Base-by-base conservation (phyloP, 2,329 filamentous ascomycete species). In the Scorias spongiosa region DNA sequence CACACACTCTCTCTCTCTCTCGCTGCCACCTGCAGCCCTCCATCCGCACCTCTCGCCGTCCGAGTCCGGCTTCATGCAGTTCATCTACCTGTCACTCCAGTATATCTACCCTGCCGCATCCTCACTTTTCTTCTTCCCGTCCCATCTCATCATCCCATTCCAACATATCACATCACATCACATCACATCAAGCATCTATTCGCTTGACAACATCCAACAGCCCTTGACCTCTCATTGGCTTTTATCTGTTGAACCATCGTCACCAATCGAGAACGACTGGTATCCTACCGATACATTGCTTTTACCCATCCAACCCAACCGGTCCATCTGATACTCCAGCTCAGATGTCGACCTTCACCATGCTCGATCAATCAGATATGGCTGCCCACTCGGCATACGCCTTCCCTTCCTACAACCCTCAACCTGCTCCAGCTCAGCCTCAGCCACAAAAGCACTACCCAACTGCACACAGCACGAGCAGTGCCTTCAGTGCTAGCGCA, bases 401-500 rank as follows among this genome's bases (percentile, higher is more conserved):
- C 55, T 67, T 65, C 51, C 56, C 61, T 46, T 49, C 50, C 20
- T 57, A 57, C 42, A 44, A 55, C 54, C 60, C 53, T 48, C 63
- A 48, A 51, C 60, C 61, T 57, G 61, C 55, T 54, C 32, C 32
- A 12, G 20, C 20, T 26, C 20, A 26, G 20, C 4, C 20, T 7
- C 32, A 63, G 49, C 58, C 66, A 47, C 71, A 79, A 42, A 77
- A 81, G 62, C 56, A 60, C 26, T 80, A 85, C 59, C 80, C 81
- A 56, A 72, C 77, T 36, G 74, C 69, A 51, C 80, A 86, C 60
- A 81, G 80, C 61, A 93, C 84, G 49, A 94, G 86, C 69, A 94
- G 86, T 67, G 89, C 89, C 55, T 94, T 93, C 71, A 93, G 85
- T 67, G 83, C 82, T 57, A 93, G 86, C 51, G 89, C 88, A 56